Base-by-base conservation (phyloP, 2,329 filamentous ascomycete genomes). In the Blastomyces gilchristii region DNA sequence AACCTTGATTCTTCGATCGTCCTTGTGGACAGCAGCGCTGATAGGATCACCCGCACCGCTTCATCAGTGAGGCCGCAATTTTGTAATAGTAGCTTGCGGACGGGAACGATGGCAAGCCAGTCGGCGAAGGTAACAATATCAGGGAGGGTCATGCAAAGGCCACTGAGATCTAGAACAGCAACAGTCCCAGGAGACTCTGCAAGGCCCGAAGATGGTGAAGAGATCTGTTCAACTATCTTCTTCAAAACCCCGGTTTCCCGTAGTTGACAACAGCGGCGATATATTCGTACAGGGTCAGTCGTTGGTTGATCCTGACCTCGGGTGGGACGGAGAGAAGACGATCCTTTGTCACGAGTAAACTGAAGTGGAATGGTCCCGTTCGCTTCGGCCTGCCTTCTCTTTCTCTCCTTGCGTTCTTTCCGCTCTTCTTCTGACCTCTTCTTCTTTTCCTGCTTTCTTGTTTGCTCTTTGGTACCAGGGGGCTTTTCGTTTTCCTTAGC, bases 391-490 rank as follows among this genome's bases (percentile, higher is more conserved):
- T 90, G 85, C 71, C 85, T 86, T 66, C 91, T 83, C 72, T 90
- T 93, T 76, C 90, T 90, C 75, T 97, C 92, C 73, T 95, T 96
- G 62, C 92, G 85, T 65, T 94, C 90, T 72, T 95, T 96, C 52
- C 92, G 83, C 75, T 97, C 93, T 64, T 93, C 91, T 72, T 97
- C 93, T 50, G 90, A 96, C 67, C 88, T 87, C 79, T 96, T 96
- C 78, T 97, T 97, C 81, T 96, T 97, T 72, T 97, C 92, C 75
- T 91, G 94, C 77, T 95, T 97, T 69, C 87, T 87, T 8, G 80
- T 85, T 0, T 77, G 77, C 75, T 83, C 72, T 56, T 76, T 75
- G 18, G 39, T 63, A 60, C 74, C 71, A 14, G 64, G 63, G 11
- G 72, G 72, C 58, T 71, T 71, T 16, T 63, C 62, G 43, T 74